phyloP scores from a whole-genome alignment of 441 rosid genomes.

The Euphorbia celastroides region DNA sequence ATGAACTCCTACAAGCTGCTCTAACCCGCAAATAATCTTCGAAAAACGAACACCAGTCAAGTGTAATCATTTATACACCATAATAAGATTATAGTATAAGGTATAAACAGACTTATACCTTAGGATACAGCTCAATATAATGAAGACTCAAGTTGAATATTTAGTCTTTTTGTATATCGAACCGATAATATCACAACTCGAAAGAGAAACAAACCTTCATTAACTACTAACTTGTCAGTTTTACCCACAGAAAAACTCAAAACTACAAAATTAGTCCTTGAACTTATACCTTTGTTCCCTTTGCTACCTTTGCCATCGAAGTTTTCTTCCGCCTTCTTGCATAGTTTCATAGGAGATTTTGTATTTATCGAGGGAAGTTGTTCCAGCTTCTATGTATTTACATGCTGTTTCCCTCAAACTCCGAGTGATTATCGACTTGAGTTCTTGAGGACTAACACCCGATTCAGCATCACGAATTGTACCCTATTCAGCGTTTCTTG shows the following conservation, averaged over 20 bases:
- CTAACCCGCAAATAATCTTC: constrained; percentile 3
- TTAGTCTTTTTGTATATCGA: background rate
- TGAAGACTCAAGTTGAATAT: no score
- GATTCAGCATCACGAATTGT: constrained; percentile 47
- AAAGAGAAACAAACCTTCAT: background rate
- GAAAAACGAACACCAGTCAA: background rate
- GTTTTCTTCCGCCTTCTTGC: constrained; percentile 73
- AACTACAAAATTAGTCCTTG: constrained; percentile 21
- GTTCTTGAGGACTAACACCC: constrained; percentile 46
- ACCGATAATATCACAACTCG: background rate
- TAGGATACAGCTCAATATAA: no score
- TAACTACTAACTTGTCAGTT: constrained; percentile 2
- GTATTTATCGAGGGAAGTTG: constrained; percentile 59
- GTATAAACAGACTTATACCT: no score
- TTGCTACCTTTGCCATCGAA: constrained; percentile 50
- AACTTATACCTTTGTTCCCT: constrained; percentile 22
- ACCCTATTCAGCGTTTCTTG: constrained; percentile 63
- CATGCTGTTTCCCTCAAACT: constrained; percentile 77
- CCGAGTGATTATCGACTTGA: constrained; percentile 62
- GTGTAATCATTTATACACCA: background rate
- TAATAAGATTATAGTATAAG: background rate
- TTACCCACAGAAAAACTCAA: constrained; percentile 13
- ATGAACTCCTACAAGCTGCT: constrained; percentile 11
- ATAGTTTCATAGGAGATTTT: constrained; percentile 69
- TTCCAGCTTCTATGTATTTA: constrained; percentile 67